Evolutionary conservation across 1,284 basidiomycete genomes (phyloP).

Genomic region (Pseudozyma tsukubaensis): DNA sequence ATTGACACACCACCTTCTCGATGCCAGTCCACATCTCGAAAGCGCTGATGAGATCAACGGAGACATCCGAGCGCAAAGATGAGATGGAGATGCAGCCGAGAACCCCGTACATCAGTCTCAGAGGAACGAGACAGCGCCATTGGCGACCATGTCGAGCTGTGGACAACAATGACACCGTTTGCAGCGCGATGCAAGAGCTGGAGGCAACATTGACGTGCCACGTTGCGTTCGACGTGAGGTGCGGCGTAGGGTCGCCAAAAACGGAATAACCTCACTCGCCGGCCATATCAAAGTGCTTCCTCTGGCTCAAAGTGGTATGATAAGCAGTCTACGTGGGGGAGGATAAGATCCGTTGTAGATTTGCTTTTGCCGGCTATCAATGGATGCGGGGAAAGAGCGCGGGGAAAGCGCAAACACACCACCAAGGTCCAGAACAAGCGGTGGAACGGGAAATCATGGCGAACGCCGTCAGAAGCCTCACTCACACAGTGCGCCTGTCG

Average conservation of each 20-base stretch:
- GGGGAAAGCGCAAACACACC: constrained; percentile 4
- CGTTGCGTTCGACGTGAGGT: too few species aligned
- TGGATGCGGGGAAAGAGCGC: constrained; percentile 12
- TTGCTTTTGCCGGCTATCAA: neutral
- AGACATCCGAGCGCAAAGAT: too few species aligned
- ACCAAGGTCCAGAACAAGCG: neutral
- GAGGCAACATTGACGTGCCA: constrained; percentile 28
- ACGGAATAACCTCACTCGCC: constrained; percentile 4
- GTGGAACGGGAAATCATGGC: constrained; percentile 2
- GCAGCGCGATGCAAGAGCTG: too few species aligned
- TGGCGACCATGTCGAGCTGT: too few species aligned
- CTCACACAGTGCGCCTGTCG: constrained; percentile 13
- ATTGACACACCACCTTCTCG: too few species aligned
- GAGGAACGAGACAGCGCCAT: too few species aligned
- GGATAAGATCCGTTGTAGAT: constrained; percentile 4
- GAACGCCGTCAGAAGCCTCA: constrained; percentile 2
- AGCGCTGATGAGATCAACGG: too few species aligned
- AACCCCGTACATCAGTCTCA: too few species aligned
- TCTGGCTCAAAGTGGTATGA: neutral
- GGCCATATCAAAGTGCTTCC: too few species aligned
- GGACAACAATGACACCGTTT: too few species aligned
- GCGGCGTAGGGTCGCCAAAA: constrained; percentile 1
- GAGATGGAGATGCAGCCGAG: too few species aligned
- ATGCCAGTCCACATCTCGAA: too few species aligned
- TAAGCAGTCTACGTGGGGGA: constrained; percentile 14